Percentiles rank a stretch among this genome's conserved stretches.
These are phyloP conservation scores for Ophiostoma sp. DNA, from an alignment of 2,329 filamentous ascomycete species.

Conservation along the genomic window DNA sequence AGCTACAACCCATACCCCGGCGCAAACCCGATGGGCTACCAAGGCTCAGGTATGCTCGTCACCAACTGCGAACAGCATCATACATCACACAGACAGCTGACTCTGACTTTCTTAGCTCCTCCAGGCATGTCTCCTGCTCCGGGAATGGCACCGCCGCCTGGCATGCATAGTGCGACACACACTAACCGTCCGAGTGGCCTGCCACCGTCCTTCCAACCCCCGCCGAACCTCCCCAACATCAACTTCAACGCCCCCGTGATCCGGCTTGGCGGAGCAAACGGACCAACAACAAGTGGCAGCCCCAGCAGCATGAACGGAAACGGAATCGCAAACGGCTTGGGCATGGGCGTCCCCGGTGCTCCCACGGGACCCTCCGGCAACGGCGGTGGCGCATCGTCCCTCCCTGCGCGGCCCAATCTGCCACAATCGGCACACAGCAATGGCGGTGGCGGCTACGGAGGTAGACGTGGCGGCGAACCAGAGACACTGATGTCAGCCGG, in stretches of 20 bases:
- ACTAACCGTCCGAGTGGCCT: conserved; percentile 75
- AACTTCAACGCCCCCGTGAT: conserved; percentile 98
- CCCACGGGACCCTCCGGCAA: conserved; percentile 19
- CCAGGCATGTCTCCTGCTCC: conserved; percentile 76
- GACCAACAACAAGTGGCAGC: conserved; percentile 2
- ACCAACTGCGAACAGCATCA: conserved; percentile 5
- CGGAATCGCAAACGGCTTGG: neutral
- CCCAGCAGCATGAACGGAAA: neutral
- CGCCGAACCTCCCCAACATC: conserved; percentile 90
- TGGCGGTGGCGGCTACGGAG: conserved; percentile 35
- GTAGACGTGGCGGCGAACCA: conserved; percentile 43
- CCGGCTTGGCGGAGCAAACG: conserved; percentile 70
- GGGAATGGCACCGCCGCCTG: conserved; percentile 71
- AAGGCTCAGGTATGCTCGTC: conserved; percentile 54
- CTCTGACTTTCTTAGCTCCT: conserved; percentile 45
- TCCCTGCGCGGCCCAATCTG: conserved; percentile 26
- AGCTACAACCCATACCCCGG: conserved; percentile 67
- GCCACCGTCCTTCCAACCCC: conserved; percentile 78
- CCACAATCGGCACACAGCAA: conserved; percentile 46
- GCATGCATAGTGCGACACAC: conserved; percentile 64
- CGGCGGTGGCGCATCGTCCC: conserved; percentile 20
- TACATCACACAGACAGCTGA: neutral
- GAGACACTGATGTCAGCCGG: conserved; percentile 38
- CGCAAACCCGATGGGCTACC: conserved; percentile 51
- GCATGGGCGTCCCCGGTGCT: neutral